Evolutionary conservation across 192 early-diverging fungal genomes (phyloP).

Genomic region (Pilobolus umbonatus): DNA sequence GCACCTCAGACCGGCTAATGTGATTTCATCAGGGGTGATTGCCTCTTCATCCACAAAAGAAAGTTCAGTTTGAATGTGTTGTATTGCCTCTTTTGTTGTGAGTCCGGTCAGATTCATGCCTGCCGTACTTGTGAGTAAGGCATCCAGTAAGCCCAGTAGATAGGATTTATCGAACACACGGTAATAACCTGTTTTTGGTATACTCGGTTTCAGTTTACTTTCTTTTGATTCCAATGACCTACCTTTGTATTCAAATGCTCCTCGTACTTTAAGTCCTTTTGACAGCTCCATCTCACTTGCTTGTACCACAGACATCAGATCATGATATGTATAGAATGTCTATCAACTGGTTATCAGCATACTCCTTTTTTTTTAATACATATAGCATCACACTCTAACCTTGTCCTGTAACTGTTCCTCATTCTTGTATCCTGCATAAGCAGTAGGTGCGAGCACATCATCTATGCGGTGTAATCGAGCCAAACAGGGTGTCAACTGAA

Average conservation of each 20-base stretch:
- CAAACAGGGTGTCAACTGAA: constrained; percentile 41
- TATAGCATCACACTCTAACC: neutral
- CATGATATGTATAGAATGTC: constrained; percentile 32
- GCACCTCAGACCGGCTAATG: constrained; percentile 5
- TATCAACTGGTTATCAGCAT: neutral
- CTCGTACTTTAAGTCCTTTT: constrained; percentile 33
- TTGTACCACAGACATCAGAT: constrained; percentile 40
- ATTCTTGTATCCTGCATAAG: constrained; percentile 38
- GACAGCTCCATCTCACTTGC: constrained; percentile 42
- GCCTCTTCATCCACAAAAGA: neutral
- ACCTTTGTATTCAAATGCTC: constrained; percentile 35
- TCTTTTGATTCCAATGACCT: too few relatives aligned
- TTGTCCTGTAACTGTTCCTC: constrained; percentile 21
- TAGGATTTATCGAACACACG: constrained; percentile 21
- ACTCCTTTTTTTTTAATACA: neutral
- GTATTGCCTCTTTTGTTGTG: neutral
- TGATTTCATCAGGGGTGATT: neutral
- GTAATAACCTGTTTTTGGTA: too few relatives aligned
- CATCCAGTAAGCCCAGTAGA: constrained; percentile 24
- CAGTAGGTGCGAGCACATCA: constrained; percentile 23
- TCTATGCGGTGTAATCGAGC: constrained; percentile 38
- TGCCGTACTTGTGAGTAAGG: constrained; percentile 15
- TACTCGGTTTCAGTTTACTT: too few relatives aligned
- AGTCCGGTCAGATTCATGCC: constrained; percentile 16
- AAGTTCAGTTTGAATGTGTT: constrained; percentile 7